Evolutionary conservation across 1,284 basidiomycete species (phyloP), one percentile per base, ranked within the genome.

Genomic region (Cryptococcus amylolentus): DNA sequence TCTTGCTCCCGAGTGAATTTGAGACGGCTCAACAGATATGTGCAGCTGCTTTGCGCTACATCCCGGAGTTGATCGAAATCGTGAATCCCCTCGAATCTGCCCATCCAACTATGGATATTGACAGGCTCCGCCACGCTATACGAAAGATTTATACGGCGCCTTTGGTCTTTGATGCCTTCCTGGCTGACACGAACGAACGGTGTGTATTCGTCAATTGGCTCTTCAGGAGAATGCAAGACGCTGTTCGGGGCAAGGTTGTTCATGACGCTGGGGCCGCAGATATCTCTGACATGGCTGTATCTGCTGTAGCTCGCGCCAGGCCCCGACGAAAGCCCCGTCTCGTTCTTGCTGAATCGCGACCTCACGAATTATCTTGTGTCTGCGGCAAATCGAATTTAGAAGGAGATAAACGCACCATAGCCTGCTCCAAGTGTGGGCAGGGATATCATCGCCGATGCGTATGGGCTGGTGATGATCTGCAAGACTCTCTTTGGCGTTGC

Each of bases 401-500:
- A 7, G 45, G 48, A 18, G 66, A 70, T 45, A 53, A 65, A 5
- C 51, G 67, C 13, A 62, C 59, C 9, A 62, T 76, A 23, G 52
- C 53, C 26, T 77, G 75, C 55, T 28, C 51, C 35, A 69, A 64
- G 49, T 77, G 75, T 56, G 58, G 58, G 45, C 74, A 77, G 51
- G 58, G 57, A 13, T 77, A 72, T 55, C 75, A 77, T 53, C 50
- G 66, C 20, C 63, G 55, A 40, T 77, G 75, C 55, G 69, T 70
- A 4, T 52, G 60, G 28, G 69, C 68, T 9, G 69, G 68, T 3
- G 39, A 55, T 16, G 68, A 65, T 49, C 56, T 48, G 54, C 62
- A n/a, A 54, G 54, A 5, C 28, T 50, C 18, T 53, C 55, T 44
- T 13, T 73, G 73, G 72, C 57, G 66, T 31, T 76, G 76, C 56